Percentiles rank a stretch among this genome's conserved stretches.
Evolutionary conservation across 768 basidiomycete genomes (phyloP).

Genomic region (Mycena alexandri): DNA sequence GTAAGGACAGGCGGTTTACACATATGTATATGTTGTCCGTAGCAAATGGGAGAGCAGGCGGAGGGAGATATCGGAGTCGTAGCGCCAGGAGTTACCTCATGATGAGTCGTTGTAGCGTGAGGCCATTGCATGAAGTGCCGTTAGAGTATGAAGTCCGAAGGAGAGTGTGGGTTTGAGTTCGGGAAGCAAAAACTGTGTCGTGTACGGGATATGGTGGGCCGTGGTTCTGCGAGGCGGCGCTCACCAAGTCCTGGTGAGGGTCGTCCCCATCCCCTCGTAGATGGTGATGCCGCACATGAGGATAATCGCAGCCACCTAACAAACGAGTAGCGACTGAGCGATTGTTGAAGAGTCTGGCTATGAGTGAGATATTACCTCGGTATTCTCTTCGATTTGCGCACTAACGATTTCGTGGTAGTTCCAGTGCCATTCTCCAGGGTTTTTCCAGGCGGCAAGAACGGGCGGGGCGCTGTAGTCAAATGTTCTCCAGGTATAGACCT

Average conservation of each 20-base stretch:
- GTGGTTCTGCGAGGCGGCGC: background rate
- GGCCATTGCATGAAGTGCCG: no score
- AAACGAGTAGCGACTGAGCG: no score
- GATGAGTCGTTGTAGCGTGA: no score
- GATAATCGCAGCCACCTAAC: background rate
- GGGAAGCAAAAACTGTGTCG: background rate
- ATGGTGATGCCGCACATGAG: background rate
- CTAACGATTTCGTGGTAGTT: slow-evolving; percentile 1
- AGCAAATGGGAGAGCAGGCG: background rate
- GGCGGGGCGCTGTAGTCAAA: background rate
- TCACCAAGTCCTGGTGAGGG: background rate
- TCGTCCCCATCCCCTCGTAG: background rate
- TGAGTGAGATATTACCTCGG: no score
- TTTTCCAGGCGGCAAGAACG: slow-evolving; percentile 3
- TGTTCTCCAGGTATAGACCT: slow-evolving; percentile 10
- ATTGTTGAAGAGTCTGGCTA: no score
- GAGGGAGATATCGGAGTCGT: background rate
- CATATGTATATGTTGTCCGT: background rate
- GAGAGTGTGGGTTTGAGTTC: background rate
- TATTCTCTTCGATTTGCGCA: background rate
- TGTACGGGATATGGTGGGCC: background rate
- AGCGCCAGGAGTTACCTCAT: background rate
- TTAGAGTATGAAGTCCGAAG: background rate
- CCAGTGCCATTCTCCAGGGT: slow-evolving; percentile 15
- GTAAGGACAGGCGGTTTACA: slow-evolving; percentile 3